Conservation (phyloP, 169 alveolate genomes). For the Eimeria sp. region DNA sequence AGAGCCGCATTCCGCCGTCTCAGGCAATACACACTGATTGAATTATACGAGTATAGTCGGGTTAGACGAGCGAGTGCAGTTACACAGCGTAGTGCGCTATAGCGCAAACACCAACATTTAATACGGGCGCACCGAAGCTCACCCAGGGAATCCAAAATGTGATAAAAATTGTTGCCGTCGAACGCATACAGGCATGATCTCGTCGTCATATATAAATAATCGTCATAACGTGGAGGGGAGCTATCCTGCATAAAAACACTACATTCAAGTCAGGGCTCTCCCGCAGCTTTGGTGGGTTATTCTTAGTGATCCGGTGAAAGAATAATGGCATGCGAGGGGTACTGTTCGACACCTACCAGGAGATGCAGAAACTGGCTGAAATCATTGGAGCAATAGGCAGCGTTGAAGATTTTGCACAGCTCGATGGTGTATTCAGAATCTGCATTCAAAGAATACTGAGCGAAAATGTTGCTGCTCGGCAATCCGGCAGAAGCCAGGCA, state of each 20-base stretch:
- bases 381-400: conserved; percentile 72
- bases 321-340: neutral
- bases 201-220: conserved; percentile 29
- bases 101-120: neutral
- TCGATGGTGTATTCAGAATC: conserved; percentile 38
- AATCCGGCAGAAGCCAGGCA: neutral
- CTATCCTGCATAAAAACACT: neutral
- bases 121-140: neutral
- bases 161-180: conserved; percentile 43
- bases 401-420: conserved; percentile 55
- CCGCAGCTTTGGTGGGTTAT: neutral
- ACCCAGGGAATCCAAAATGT: conserved; percentile 61
- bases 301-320: neutral
- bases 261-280: neutral
- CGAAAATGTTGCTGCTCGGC: neutral
- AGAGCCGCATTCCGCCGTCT: neutral
- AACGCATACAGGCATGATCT: conserved; percentile 50
- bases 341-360: conserved; percentile 16
- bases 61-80: neutral
- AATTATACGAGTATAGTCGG: neutral
- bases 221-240: neutral
- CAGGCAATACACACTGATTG: neutral
- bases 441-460: conserved; percentile 9
- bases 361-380: conserved; percentile 67
- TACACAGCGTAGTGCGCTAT: neutral